Percentiles rank a stretch among this genome's conserved stretches.
Evolutionary conservation across 2,329 filamentous ascomycete genomes (phyloP).

Genomic region (Diaporthe ampelina): DNA sequence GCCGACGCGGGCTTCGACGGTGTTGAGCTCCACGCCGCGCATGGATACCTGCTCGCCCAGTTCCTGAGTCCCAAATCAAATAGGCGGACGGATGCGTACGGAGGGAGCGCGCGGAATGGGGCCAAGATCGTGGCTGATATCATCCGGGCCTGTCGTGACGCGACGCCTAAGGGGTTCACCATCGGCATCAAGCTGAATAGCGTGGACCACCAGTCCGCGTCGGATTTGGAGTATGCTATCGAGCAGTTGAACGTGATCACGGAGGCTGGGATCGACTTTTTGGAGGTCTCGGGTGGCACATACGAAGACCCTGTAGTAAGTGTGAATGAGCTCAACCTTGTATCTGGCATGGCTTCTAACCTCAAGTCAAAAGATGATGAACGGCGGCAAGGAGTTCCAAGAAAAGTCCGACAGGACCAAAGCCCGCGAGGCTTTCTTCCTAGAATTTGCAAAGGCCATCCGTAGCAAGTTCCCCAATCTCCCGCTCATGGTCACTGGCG

Average conservation of each 20-base stretch:
- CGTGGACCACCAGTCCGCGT: conserved; percentile 66
- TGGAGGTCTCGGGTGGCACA: conserved; percentile 76
- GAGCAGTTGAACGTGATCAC: conserved; percentile 68
- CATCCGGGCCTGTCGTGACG: conserved; percentile 57
- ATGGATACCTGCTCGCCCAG: conserved; percentile 71
- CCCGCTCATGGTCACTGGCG: conserved; percentile 72
- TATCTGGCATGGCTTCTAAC: not conserved
- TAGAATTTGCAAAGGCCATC: conserved; percentile 72
- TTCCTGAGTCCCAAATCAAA: conserved; percentile 68
- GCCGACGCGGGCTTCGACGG: conserved; percentile 62
- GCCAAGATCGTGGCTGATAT: conserved; percentile 66
- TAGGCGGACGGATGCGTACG: conserved; percentile 67
- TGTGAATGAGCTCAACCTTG: not conserved
- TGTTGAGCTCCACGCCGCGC: conserved; percentile 62
- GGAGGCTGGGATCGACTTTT: conserved; percentile 70
- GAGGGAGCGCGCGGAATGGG: conserved; percentile 63
- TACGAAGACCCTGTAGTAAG: conserved; percentile 66
- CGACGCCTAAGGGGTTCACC: conserved; percentile 57
- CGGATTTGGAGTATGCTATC: conserved; percentile 65
- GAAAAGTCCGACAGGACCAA: conserved; percentile 58
- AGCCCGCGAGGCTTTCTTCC: conserved; percentile 76
- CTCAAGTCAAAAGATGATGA: conserved; percentile 51
- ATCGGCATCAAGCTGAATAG: conserved; percentile 70
- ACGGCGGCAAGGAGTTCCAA: conserved; percentile 41
- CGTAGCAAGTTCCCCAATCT: conserved; percentile 59